phyloP scores from a whole-genome alignment of 2,329 filamentous ascomycete species.

The Neofusicoccum sp. region DNA sequence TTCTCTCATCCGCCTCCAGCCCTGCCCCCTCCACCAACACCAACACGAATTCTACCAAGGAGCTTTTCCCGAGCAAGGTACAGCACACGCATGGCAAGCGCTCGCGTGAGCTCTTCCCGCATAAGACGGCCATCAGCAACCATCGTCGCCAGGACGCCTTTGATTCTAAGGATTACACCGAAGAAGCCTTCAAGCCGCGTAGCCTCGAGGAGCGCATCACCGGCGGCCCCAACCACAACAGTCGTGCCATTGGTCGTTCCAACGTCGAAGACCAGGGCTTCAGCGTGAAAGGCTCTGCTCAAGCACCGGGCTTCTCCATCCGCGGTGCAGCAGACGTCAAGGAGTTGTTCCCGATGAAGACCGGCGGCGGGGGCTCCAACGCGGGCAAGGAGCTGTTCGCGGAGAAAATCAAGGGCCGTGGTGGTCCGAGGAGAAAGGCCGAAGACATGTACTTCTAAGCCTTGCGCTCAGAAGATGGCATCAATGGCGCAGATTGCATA shows the following conservation, averaged over 20 bases:
- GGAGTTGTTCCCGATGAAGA: constrained; percentile 21
- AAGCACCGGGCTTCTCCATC: constrained; percentile 29
- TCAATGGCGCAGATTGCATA: no score
- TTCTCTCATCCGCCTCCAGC: constrained; percentile 16
- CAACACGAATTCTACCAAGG: constrained; percentile 12
- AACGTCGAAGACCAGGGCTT: constrained; percentile 17
- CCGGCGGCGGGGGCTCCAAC: constrained; percentile 20
- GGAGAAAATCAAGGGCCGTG: constrained; percentile 31
- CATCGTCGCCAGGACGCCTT: constrained; percentile 46
- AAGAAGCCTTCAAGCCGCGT: constrained; percentile 16
- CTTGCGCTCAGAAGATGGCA: neutral
- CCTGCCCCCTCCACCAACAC: constrained; percentile 12
- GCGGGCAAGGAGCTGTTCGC: constrained; percentile 33
- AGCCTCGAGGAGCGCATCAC: constrained; percentile 20
- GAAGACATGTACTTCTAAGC: constrained; percentile 26
- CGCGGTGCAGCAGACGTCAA: constrained; percentile 18
- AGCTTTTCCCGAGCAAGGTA: constrained; percentile 21
- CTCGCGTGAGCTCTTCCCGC: constrained; percentile 37
- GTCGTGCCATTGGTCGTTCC: neutral
- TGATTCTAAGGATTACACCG: constrained; percentile 31
- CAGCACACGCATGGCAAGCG: constrained; percentile 21
- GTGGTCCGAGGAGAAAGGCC: constrained; percentile 28
- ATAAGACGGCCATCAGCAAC: constrained; percentile 37
- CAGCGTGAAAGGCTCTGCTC: constrained; percentile 18
- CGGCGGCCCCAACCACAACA: constrained; percentile 3